A percentile compares a stretch with the other conserved stretches of the same genome.
Evolutionary conservation across 345 rosid genomes (phyloP).

Genomic region (Linum usitatissimum): DNA sequence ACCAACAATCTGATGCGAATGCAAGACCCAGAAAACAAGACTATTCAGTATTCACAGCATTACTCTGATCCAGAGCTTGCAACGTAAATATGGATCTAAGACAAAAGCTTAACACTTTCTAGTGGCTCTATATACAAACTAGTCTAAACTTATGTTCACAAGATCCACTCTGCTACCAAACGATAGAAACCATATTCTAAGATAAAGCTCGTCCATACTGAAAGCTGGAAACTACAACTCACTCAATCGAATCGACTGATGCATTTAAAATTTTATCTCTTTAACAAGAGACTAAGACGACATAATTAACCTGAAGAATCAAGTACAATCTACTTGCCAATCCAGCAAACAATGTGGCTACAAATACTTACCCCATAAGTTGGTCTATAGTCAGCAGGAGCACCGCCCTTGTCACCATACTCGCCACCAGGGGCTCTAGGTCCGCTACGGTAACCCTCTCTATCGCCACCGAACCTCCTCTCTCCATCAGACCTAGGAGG

Average conservation of each 20-base stretch:
- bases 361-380: constrained; percentile 1
- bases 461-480: constrained; percentile 7
- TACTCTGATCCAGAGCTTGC: too few species aligned
- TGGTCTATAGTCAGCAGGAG: constrained; percentile 2
- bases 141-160: too few species aligned
- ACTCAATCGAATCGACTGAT: not conserved
- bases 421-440: constrained; percentile 4
- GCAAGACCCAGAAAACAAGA: too few species aligned
- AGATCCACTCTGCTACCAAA: too few species aligned
- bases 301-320: not conserved
- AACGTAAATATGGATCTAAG: too few species aligned
- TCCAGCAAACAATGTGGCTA: not conserved
- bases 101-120: too few species aligned
- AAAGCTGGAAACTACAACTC: not conserved
- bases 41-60: too few species aligned
- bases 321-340: not conserved
- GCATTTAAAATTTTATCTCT: not conserved
- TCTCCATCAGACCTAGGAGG: not conserved
- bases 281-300: not conserved
- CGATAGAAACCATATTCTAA: too few species aligned
- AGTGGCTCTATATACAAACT: too few species aligned
- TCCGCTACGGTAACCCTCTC: constrained; percentile 1
- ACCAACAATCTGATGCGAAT: too few species aligned
- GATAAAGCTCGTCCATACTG: not conserved
- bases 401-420: constrained; percentile 1